These are phyloP conservation scores for Priceomyces fermenticarens DNA, from an alignment of 805 yeast species.

Conservation along the genomic window DNA sequence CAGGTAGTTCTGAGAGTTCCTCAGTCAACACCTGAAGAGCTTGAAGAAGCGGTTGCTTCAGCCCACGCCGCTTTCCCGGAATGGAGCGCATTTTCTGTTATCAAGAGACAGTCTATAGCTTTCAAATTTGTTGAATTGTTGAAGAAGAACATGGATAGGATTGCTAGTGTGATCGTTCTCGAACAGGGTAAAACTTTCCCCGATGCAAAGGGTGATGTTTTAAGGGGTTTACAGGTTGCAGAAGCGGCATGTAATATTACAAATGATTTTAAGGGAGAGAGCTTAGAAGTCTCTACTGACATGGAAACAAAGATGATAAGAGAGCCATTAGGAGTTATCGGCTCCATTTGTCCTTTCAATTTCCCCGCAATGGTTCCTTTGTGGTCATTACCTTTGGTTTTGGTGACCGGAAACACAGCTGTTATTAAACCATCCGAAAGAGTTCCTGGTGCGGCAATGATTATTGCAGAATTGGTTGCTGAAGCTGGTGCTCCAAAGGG, in stretches of 20 bases:
- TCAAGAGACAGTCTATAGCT: constrained; percentile 68
- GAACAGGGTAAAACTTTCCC: constrained; percentile 68
- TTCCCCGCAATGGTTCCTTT: constrained; percentile 83
- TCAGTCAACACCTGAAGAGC: constrained; percentile 64
- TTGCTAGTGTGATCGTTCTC: constrained; percentile 54
- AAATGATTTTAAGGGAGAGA: constrained; percentile 58
- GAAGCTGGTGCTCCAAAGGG: constrained; percentile 79
- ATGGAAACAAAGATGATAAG: constrained; percentile 79
- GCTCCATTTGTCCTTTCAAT: constrained; percentile 77
- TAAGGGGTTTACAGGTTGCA: constrained; percentile 75
- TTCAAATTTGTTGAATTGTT: constrained; percentile 66
- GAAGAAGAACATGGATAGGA: constrained; percentile 62
- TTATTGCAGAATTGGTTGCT: constrained; percentile 66
- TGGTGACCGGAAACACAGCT: constrained; percentile 72
- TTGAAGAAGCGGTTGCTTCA: constrained; percentile 61
- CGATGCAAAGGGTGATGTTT: constrained; percentile 72
- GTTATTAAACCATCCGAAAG: constrained; percentile 63
- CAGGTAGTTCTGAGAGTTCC: constrained; percentile 65
- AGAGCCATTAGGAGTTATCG: constrained; percentile 73
- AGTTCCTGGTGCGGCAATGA: constrained; percentile 79
- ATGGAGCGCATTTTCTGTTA: constrained; percentile 56
- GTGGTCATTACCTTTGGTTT: constrained; percentile 61
- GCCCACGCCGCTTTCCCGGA: constrained; percentile 60
- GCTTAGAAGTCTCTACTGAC: constrained; percentile 65
- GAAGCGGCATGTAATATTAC: constrained; percentile 70